Conservation (phyloP, 2,329 filamentous ascomycete genomes). For the Aspergillus pseudoterreus region DNA sequence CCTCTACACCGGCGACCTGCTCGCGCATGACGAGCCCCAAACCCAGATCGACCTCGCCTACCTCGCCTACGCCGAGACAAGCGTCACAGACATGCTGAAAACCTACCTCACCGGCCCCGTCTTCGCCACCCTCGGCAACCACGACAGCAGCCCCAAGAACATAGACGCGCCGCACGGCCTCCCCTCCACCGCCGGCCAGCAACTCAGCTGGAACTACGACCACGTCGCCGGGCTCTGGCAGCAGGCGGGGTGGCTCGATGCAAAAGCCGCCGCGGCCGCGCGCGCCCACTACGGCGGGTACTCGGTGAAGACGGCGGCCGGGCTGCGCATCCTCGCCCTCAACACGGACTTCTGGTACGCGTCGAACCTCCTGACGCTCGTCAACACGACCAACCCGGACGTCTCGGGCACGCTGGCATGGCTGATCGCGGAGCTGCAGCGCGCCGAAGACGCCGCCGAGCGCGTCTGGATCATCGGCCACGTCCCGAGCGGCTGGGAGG, state of each 20-base stretch:
- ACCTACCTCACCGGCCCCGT: conserved; percentile 55
- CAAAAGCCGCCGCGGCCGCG: conserved; percentile 44
- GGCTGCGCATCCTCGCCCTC: conserved; percentile 51
- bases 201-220: conserved; percentile 58
- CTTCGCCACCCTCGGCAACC: conserved; percentile 56
- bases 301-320: conserved; percentile 51
- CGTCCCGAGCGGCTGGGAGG: conserved; percentile 56
- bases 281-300: conserved; percentile 55
- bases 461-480: conserved; percentile 55
- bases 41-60: conserved; percentile 51
- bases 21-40: conserved; percentile 52
- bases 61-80: conserved; percentile 52
- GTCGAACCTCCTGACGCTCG: conserved; percentile 47
- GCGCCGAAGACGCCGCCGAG: conserved; percentile 50
- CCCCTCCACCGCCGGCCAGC: conserved; percentile 50
- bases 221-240: conserved; percentile 55
- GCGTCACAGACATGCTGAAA: conserved; percentile 55
- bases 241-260: conserved; percentile 54
- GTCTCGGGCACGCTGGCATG: conserved; percentile 48
- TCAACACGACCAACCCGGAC: conserved; percentile 52
- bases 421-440: conserved; percentile 51
- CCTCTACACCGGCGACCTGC: conserved; percentile 56
- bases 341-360: conserved; percentile 42
- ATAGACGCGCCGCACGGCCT: conserved; percentile 53
- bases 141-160: conserved; percentile 53